phyloP scores from a whole-genome alignment of 352 stramenopile genomes.

The Phytophthora macrochlamydospora region DNA sequence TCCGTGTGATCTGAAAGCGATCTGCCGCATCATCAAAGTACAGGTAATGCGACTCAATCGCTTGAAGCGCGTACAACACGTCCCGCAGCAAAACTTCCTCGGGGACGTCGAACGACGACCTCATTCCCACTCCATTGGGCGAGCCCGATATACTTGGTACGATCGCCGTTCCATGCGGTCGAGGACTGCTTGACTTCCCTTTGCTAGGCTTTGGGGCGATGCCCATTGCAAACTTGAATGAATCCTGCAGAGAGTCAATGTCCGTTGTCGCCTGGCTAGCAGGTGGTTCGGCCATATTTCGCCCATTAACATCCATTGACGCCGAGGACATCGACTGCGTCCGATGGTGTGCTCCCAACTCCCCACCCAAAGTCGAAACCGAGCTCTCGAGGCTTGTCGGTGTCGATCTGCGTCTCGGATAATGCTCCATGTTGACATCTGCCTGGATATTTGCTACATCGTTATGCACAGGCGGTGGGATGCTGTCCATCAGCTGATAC shows the following conservation, averaged over 20 bases:
- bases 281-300: constrained; percentile 3
- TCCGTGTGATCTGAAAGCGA: constrained; percentile 81
- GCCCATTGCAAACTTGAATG: constrained; percentile 78
- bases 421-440: constrained; percentile 18
- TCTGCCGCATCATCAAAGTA: constrained; percentile 82
- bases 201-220: constrained; percentile 53
- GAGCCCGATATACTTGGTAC: constrained; percentile 2
- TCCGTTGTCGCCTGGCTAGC: constrained; percentile 28
- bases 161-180: constrained; percentile 7
- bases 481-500: constrained; percentile 71
- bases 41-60: constrained; percentile 91
- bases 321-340: constrained; percentile 32
- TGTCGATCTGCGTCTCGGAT: constrained; percentile 11
- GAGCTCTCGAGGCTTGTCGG: constrained; percentile 18
- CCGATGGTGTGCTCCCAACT: constrained; percentile 19
- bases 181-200: constrained; percentile 26
- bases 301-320: constrained; percentile 17
- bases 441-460: constrained; percentile 5
- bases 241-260: constrained; percentile 74
- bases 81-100: constrained; percentile 92
- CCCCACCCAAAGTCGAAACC: constrained; percentile 5
- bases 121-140: constrained; percentile 7
- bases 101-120: constrained; percentile 68
- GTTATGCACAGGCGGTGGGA: constrained; percentile 6
- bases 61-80: constrained; percentile 92